Conservation (phyloP, 2,329 filamentous ascomycete species). For the Neofusicoccum laricinum region DNA sequence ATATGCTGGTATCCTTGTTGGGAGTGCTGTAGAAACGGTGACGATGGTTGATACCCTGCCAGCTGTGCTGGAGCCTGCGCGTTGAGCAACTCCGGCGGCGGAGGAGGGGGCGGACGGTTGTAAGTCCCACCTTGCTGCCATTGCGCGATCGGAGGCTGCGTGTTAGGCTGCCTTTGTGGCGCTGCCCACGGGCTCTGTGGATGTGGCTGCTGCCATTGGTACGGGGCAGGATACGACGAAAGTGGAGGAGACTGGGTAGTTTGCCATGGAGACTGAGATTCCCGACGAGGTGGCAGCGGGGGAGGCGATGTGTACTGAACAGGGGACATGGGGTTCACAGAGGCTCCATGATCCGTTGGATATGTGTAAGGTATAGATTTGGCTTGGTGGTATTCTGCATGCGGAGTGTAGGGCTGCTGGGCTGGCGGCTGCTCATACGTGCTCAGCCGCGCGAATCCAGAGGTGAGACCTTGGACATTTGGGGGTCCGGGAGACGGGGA, state of each 20-base stretch:
- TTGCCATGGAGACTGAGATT: background rate
- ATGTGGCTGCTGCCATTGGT: background rate
- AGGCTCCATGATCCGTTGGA: background rate
- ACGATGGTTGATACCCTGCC: background rate
- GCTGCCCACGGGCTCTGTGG: background rate
- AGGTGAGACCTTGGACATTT: background rate
- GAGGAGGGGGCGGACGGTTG: background rate
- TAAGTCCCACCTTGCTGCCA: background rate
- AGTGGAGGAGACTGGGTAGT: background rate
- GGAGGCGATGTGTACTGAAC: background rate
- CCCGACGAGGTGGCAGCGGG: background rate
- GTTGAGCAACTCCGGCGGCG: background rate
- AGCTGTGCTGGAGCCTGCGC: background rate
- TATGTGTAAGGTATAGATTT: background rate
- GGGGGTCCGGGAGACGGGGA: background rate
- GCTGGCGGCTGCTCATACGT: background rate
- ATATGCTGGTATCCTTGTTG: background rate
- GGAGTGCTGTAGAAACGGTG: background rate
- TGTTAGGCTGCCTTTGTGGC: background rate
- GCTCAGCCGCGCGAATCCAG: background rate
- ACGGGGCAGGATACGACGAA: background rate
- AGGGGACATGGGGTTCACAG: background rate
- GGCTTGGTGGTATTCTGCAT: conserved; percentile 1
- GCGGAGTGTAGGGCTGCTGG: background rate
- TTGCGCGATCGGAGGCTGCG: background rate